Evolutionary conservation across 2,329 filamentous ascomycete genomes (phyloP).

Genomic region (Colletotrichum camelliae): DNA sequence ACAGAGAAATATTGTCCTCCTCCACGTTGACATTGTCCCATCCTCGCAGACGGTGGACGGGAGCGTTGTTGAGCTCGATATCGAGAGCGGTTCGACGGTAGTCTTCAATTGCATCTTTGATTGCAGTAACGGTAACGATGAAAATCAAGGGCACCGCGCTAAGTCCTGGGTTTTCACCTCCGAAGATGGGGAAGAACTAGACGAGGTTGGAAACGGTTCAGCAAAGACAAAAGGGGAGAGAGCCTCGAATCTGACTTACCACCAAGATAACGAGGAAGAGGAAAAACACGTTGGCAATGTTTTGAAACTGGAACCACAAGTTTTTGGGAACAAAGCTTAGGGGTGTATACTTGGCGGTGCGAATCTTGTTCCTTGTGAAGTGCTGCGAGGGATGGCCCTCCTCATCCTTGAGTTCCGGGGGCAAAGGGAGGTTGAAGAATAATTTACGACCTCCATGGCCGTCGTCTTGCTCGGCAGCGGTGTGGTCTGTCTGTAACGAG

Average conservation of each 20-base stretch:
- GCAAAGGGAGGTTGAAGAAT: slow-evolving; percentile 87
- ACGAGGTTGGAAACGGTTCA: slow-evolving; percentile 14
- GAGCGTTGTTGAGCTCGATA: slow-evolving; percentile 93
- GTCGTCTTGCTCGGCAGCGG: slow-evolving; percentile 40
- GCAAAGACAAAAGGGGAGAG: not conserved
- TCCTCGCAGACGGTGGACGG: slow-evolving; percentile 85
- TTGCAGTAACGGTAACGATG: slow-evolving; percentile 84
- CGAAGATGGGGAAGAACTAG: slow-evolving; percentile 96
- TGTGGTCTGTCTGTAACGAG: slow-evolving; percentile 25
- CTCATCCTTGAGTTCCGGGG: slow-evolving; percentile 76
- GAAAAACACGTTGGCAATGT: slow-evolving; percentile 98
- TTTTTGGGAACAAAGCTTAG: slow-evolving; percentile 97
- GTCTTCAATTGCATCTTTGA: slow-evolving; percentile 97
- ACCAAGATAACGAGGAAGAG: slow-evolving; percentile 93
- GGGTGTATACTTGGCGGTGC: slow-evolving; percentile 96
- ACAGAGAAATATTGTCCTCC: slow-evolving; percentile 82
- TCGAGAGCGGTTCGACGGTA: slow-evolving; percentile 91
- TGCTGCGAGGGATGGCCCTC: slow-evolving; percentile 74
- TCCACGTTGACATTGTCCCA: slow-evolving; percentile 95
- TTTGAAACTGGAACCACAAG: slow-evolving; percentile 97
- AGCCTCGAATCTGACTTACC: slow-evolving; percentile 61
- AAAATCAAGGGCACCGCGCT: slow-evolving; percentile 92
- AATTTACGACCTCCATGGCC: slow-evolving; percentile 61
- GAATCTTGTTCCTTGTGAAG: slow-evolving; percentile 93
- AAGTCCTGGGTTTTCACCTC: slow-evolving; percentile 86